These are phyloP conservation scores for Sonneratia alba DNA, from an alignment of 345 rosid genomes.

Conservation along the genomic window DNA sequence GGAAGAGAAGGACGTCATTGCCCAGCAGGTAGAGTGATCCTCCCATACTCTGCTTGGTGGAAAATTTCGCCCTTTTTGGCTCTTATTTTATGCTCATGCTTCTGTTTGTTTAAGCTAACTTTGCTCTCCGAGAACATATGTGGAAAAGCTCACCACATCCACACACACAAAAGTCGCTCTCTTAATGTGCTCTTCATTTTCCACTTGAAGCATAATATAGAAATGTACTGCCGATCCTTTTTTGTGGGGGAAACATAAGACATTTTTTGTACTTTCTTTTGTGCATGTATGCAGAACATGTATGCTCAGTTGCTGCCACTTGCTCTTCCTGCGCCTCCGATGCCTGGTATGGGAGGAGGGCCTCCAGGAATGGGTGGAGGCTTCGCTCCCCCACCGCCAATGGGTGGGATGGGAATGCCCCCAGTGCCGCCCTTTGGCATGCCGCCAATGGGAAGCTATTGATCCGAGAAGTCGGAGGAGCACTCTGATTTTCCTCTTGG, in stretches of 20 bases:
- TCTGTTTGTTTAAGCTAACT: not conserved
- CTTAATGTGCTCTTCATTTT: no score
- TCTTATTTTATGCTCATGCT: not conserved
- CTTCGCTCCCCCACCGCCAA: conserved; percentile 15
- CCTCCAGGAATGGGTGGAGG: conserved; percentile 24
- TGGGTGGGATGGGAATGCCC: conserved; percentile 49
- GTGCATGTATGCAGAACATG: conserved; percentile 52
- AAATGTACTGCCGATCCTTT: not conserved
- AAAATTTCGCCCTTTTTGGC: not conserved
- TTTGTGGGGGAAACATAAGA: not conserved
- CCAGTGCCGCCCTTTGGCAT: conserved; percentile 63
- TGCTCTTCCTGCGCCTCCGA: conserved; percentile 83
- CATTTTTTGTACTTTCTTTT: not conserved
- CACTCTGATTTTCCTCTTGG: not conserved
- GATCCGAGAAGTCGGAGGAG: not conserved
- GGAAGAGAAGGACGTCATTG: conserved; percentile 74
- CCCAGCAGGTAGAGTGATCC: conserved; percentile 59
- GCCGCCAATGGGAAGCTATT: conserved; percentile 61
- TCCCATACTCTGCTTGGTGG: not conserved
- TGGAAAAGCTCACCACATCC: no score
- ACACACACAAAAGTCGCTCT: no score
- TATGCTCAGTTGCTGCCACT: conserved; percentile 83
- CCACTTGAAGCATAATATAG: not conserved
- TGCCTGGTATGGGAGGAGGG: conserved; percentile 65
- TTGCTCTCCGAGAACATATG: no score